phyloP scores from a whole-genome alignment of 306 rosid genomes.

The Pterocarpus macrocarpus region DNA sequence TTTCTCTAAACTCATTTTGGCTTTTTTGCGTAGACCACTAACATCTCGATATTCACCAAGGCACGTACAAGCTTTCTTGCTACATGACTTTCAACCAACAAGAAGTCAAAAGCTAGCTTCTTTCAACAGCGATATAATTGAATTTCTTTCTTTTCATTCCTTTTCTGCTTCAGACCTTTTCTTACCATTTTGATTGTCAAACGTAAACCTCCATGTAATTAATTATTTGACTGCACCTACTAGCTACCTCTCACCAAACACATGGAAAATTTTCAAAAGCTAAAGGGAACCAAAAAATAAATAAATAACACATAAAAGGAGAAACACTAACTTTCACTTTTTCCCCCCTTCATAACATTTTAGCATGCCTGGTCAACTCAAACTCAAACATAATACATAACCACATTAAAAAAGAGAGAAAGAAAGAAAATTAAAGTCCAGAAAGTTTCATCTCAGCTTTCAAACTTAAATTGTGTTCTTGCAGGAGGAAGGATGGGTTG shows the following conservation, averaged over 20 bases:
- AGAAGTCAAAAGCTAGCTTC: conserved; percentile 77
- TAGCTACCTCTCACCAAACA: conserved; percentile 48
- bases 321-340: conserved; percentile 10
- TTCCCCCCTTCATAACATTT: too few species aligned
- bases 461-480: conserved; percentile 34
- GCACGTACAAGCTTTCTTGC: conserved; percentile 52
- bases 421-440: conserved; percentile 5
- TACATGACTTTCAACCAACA: conserved; percentile 62
- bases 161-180: conserved; percentile 51
- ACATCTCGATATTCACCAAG: conserved; percentile 45
- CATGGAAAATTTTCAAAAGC: conserved; percentile 41
- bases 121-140: conserved; percentile 57
- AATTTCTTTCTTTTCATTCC: conserved; percentile 50
- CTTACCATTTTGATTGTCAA: conserved; percentile 56
- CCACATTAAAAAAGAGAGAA: neutral
- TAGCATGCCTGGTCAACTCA: neutral
- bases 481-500: conserved; percentile 99
- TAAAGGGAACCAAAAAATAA: conserved; percentile 27
- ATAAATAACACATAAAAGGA: conserved; percentile 15
- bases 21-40: conserved; percentile 59
- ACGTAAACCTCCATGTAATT: conserved; percentile 39
- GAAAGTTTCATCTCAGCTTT: conserved; percentile 16
- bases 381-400: neutral
- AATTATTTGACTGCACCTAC: conserved; percentile 29
- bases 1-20: conserved; percentile 33